phyloP scores from a whole-genome alignment of 2,329 filamentous ascomycete genomes.

The Ustulina deusta region DNA sequence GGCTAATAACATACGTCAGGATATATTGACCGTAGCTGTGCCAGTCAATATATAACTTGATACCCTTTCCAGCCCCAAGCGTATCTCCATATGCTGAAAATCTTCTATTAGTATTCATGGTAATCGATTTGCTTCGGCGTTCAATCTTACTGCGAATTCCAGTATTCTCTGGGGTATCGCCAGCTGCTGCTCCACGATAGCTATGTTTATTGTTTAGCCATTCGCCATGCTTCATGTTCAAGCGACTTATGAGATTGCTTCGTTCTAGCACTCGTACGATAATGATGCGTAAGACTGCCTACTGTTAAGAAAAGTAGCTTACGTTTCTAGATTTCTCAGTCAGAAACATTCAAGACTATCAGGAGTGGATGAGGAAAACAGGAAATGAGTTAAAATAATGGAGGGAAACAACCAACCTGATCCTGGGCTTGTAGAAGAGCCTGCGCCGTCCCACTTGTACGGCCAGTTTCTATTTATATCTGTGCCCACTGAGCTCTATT shows the following conservation, averaged over 20 bases:
- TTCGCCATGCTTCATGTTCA: neutral
- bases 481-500: slow-evolving; percentile 56
- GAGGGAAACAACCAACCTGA: slow-evolving; percentile 42
- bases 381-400: neutral
- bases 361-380: neutral
- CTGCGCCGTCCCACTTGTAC: slow-evolving; percentile 58
- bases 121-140: neutral
- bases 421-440: slow-evolving; percentile 61
- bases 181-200: slow-evolving; percentile 56
- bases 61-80: slow-evolving; percentile 52
- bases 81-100: slow-evolving; percentile 60
- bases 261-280: neutral
- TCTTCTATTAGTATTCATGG: slow-evolving; percentile 21
- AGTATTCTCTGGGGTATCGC: slow-evolving; percentile 63
- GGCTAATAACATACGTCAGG: slow-evolving; percentile 41
- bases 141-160: slow-evolving; percentile 49
- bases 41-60: slow-evolving; percentile 49
- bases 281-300: neutral
- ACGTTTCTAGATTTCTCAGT: slow-evolving; percentile 44
- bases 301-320: slow-evolving; percentile 25
- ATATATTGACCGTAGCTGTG: slow-evolving; percentile 50
- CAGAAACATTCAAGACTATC: slow-evolving; percentile 20
- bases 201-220: slow-evolving; percentile 48
- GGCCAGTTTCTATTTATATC: slow-evolving; percentile 68
- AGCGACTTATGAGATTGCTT: neutral